Evolutionary conservation across 1,284 basidiomycete species (phyloP).

Genomic region (Afroboletus lepidellus): DNA sequence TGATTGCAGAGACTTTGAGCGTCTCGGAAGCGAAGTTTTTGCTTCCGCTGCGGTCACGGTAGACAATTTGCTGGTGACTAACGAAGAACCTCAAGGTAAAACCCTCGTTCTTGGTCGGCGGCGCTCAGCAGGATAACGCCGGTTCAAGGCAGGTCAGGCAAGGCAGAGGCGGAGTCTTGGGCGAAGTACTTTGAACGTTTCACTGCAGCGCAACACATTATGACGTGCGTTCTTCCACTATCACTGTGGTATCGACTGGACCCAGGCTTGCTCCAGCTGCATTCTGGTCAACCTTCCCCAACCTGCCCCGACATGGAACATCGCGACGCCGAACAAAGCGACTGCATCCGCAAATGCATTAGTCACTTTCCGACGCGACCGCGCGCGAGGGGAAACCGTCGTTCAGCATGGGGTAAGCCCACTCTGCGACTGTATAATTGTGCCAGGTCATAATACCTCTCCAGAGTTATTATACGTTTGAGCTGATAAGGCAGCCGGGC

Average conservation of each 20-base stretch:
- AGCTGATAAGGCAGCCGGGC: slow-evolving; percentile 17
- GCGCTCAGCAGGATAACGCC: slow-evolving; percentile 3
- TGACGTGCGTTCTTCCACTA: slow-evolving; percentile 20
- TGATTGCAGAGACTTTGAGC: slow-evolving; percentile 29
- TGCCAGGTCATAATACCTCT: background rate
- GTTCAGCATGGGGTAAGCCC: slow-evolving; percentile 24
- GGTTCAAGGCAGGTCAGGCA: slow-evolving; percentile 13
- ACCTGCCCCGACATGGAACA: slow-evolving; percentile 20
- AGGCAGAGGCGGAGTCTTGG: slow-evolving; percentile 24
- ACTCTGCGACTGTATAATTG: background rate
- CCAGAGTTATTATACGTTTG: slow-evolving; percentile 30
- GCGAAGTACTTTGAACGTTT: slow-evolving; percentile 21
- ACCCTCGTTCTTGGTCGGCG: background rate
- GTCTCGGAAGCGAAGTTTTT: slow-evolving; percentile 28
- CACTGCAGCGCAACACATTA: slow-evolving; percentile 22
- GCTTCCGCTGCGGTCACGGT: slow-evolving; percentile 22
- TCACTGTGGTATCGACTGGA: background rate
- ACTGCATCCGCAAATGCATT: slow-evolving; percentile 28
- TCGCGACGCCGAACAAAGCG: slow-evolving; percentile 20
- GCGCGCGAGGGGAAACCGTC: slow-evolving; percentile 22
- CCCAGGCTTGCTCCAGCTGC: slow-evolving; percentile 13
- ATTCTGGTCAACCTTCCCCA: slow-evolving; percentile 30
- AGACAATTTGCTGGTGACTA: slow-evolving; percentile 23
- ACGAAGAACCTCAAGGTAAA: slow-evolving; percentile 21
- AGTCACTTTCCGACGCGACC: slow-evolving; percentile 26